These are phyloP conservation scores for Volvox carteri DNA, from an alignment of 163 green algal species.

Conservation along the genomic window DNA sequence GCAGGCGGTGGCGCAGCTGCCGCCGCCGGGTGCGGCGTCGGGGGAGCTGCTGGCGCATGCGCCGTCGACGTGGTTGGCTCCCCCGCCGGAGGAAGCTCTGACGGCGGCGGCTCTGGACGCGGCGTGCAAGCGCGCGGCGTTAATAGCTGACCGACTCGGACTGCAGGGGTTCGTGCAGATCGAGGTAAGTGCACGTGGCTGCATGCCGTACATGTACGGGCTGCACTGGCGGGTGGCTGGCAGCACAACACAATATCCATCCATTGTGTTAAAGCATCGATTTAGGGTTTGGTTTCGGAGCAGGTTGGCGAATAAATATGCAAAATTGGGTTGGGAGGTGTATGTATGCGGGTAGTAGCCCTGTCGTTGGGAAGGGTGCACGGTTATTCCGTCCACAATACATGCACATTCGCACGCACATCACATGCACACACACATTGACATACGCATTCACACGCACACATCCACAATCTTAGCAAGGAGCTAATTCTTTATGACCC, in stretches of 20 bases:
- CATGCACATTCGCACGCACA: too few species aligned
- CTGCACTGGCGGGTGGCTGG: too few species aligned
- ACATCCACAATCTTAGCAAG: not conserved
- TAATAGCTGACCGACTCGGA: constrained; percentile 31
- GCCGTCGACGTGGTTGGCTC: not conserved
- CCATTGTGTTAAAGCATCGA: too few species aligned
- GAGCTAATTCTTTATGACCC: not conserved
- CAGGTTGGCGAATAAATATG: not conserved
- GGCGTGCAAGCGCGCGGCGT: constrained; percentile 5
- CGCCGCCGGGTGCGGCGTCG: not conserved
- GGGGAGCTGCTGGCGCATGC: constrained; percentile 5
- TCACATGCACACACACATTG: too few species aligned
- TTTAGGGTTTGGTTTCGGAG: too few species aligned
- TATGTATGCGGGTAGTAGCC: too few species aligned
- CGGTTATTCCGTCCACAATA: too few species aligned
- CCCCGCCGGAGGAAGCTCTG: constrained; percentile 8
- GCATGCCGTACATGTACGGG: too few species aligned
- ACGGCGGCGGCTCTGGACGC: constrained; percentile 5
- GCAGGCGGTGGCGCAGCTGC: not conserved
- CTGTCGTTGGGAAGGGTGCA: too few species aligned
- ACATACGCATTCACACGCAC: too few species aligned
- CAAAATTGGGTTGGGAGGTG: not conserved
- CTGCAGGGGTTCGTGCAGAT: constrained; percentile 27
- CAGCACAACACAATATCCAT: too few species aligned
- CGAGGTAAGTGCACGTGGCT: constrained; percentile 13